These are phyloP conservation scores for Trichoderma reesei DNA, from an alignment of 495 filamentous ascomycete genomes.

Conservation along the genomic window DNA sequence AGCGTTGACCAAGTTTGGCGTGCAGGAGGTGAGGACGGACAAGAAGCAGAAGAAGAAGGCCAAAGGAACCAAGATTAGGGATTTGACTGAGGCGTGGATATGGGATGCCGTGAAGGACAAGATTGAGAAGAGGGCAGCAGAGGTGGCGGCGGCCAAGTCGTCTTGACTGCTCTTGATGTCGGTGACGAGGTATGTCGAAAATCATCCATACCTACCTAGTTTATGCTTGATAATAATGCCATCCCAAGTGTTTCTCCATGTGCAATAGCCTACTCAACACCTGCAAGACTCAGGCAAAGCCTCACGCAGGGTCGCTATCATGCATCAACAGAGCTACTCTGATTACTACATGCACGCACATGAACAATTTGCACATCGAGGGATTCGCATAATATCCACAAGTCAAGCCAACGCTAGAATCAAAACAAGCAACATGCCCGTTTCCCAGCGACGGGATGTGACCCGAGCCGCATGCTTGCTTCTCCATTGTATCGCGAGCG, in stretches of 20 bases:
- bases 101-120: slow-evolving; percentile 12
- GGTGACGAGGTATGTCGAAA: no score
- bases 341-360: no score
- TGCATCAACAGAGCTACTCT: no score
- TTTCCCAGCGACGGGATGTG: not conserved
- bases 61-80: not conserved
- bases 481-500: not conserved
- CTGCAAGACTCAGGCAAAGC: no score
- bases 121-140: not conserved
- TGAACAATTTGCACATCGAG: no score
- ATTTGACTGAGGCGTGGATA: slow-evolving; percentile 6
- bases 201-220: no score
- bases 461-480: not conserved
- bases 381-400: no score
- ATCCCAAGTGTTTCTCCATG: no score
- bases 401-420: slow-evolving; percentile 1
- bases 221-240: no score
- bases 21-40: not conserved
- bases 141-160: not conserved
- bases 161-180: no score
- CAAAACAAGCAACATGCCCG: slow-evolving; percentile 1
- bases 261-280: no score
- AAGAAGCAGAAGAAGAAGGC: not conserved
- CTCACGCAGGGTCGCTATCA: no score
- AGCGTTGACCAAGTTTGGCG: slow-evolving; percentile 3